phyloP scores from a whole-genome alignment of 1,284 basidiomycete species.

The Marasmius fiardii region DNA sequence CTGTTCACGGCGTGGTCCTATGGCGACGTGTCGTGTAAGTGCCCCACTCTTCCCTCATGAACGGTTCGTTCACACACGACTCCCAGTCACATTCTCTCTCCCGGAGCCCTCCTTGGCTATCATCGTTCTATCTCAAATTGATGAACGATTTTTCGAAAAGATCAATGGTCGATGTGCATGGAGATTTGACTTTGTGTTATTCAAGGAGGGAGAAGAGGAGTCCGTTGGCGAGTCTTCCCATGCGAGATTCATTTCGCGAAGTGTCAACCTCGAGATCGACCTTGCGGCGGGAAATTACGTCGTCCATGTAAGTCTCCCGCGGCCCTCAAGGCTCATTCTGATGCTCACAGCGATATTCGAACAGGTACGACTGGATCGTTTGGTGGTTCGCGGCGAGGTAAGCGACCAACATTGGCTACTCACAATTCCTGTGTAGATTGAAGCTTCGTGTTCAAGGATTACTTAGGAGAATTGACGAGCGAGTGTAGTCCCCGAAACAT shows the following conservation, averaged over 20 bases:
- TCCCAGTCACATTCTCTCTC: slow-evolving; percentile 40
- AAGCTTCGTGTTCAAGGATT: neutral
- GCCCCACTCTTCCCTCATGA: neutral
- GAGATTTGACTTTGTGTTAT: slow-evolving; percentile 45
- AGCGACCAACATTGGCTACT: neutral
- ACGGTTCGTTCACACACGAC: neutral
- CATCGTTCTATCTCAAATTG: slow-evolving; percentile 47
- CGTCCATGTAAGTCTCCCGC: slow-evolving; percentile 39
- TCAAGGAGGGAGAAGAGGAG: slow-evolving; percentile 37
- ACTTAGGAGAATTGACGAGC: neutral
- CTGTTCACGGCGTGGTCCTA: slow-evolving; percentile 38
- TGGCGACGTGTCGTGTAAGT: slow-evolving; percentile 48
- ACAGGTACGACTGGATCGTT: neutral
- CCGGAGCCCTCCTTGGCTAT: slow-evolving; percentile 34
- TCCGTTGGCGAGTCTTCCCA: slow-evolving; percentile 33
- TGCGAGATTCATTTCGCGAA: slow-evolving; percentile 30
- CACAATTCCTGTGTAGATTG: too few species aligned
- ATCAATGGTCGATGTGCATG: slow-evolving; percentile 32
- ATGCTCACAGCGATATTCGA: neutral
- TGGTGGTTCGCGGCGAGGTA: neutral
- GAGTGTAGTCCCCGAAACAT: neutral
- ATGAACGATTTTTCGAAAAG: slow-evolving; percentile 40
- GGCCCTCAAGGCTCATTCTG: too few species aligned
- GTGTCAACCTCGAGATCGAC: slow-evolving; percentile 36
- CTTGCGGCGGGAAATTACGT: slow-evolving; percentile 50